phyloP scores from a whole-genome alignment of 225 moss, liverwort and hornwort species.

The Neckera pumila region DNA sequence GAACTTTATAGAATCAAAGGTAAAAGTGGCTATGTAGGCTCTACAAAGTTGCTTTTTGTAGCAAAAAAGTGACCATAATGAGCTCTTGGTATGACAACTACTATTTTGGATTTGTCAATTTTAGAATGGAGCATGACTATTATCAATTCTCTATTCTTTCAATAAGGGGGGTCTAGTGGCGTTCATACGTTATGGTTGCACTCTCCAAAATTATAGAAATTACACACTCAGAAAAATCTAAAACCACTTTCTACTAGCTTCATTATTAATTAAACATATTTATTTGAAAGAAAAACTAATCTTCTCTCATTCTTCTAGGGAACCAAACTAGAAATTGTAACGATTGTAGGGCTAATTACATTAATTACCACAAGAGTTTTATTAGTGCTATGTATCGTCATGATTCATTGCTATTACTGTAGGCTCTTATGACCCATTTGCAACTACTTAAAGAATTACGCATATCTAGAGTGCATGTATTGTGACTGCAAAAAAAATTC shows the following conservation, averaged over 20 bases:
- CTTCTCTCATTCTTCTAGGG: background rate
- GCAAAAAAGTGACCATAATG: too few relatives aligned
- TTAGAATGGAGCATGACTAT: background rate
- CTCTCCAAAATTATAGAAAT: background rate
- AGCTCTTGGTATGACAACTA: too few relatives aligned
- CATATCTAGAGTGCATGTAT: too few relatives aligned
- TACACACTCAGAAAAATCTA: background rate
- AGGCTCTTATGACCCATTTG: too few relatives aligned
- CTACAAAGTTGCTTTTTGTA: background rate
- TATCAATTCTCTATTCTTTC: background rate
- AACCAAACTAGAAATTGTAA: background rate
- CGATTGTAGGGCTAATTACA: rapidly evolving
- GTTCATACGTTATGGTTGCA: rapidly evolving
- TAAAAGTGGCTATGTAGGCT: background rate
- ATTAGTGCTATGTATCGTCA: background rate
- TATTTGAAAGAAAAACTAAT: background rate
- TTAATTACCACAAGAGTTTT: background rate
- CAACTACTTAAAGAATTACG: too few relatives aligned
- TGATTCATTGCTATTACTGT: background rate
- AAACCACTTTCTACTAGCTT: rapidly evolving
- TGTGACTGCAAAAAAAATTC: too few relatives aligned
- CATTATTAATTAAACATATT: background rate
- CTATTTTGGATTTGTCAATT: background rate
- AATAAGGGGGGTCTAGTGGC: background rate
- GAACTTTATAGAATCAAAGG: background rate